Evolutionary conservation across 2,329 filamentous ascomycete genomes (phyloP).

Genomic region (Talaromyces amestolkiae): DNA sequence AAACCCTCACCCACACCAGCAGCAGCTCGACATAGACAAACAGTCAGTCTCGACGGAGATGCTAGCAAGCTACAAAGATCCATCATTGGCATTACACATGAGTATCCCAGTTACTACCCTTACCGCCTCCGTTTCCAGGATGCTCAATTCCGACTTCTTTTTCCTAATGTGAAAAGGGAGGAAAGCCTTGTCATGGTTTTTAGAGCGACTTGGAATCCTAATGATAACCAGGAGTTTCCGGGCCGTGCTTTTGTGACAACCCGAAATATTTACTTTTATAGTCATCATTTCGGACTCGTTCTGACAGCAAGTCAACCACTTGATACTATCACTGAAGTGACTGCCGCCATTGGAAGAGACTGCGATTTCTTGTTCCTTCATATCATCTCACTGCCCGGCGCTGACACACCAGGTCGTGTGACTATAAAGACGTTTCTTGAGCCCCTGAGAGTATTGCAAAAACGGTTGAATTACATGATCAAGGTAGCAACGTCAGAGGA

Average conservation of each 20-base stretch:
- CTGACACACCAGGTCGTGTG: slow-evolving; percentile 66
- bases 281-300: slow-evolving; percentile 87
- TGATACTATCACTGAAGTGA: slow-evolving; percentile 79
- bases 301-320: slow-evolving; percentile 76
- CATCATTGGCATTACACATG: slow-evolving; percentile 42
- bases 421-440: slow-evolving; percentile 93
- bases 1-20: slow-evolving; percentile 27
- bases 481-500: slow-evolving; percentile 73
- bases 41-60: slow-evolving; percentile 54
- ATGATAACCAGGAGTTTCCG: slow-evolving; percentile 72
- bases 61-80: slow-evolving; percentile 36
- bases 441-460: slow-evolving; percentile 75
- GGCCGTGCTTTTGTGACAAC: slow-evolving; percentile 85
- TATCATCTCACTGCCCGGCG: slow-evolving; percentile 62
- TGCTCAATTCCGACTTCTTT: slow-evolving; percentile 87
- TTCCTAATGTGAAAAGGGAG: slow-evolving; percentile 71
- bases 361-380: slow-evolving; percentile 93
- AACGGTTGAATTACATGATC: slow-evolving; percentile 79
- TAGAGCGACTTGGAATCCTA: slow-evolving; percentile 81
- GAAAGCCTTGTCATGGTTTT: slow-evolving; percentile 91
- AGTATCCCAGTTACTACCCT: slow-evolving; percentile 74
- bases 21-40: slow-evolving; percentile 52
- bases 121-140: slow-evolving; percentile 79
- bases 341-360: slow-evolving; percentile 81
- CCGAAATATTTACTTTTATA: slow-evolving; percentile 91